Percentiles rank a stretch among this genome's conserved stretches.
These are phyloP conservation scores for Vaccinium myrtillus DNA, from an alignment of 148 eudicot species.

Conservation along the genomic window DNA sequence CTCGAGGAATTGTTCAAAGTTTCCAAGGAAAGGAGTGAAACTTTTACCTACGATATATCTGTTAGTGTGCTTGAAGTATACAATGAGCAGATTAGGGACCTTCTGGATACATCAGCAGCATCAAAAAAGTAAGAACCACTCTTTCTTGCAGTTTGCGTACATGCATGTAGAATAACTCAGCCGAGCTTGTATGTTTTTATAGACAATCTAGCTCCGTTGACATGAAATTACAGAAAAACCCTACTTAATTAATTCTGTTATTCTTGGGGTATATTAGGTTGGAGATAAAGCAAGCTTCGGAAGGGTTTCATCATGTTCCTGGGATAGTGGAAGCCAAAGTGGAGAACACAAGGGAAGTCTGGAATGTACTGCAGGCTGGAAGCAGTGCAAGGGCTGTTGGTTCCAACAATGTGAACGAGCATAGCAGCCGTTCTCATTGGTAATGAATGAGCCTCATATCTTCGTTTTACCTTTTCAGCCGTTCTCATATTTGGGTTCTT, in stretches of 20 bases:
- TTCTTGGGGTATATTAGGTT: slow-evolving; percentile 41
- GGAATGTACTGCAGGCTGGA: slow-evolving; percentile 84
- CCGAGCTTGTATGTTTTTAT: neutral
- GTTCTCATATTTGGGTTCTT: neutral
- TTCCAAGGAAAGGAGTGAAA: slow-evolving; percentile 65
- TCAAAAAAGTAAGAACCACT: slow-evolving; percentile 54
- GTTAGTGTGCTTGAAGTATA: slow-evolving; percentile 97
- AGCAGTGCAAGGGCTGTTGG: slow-evolving; percentile 92
- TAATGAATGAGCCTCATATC: slow-evolving; percentile 16
- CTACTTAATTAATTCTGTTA: neutral
- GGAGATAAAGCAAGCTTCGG: slow-evolving; percentile 87
- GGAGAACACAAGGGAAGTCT: slow-evolving; percentile 62
- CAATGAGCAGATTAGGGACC: slow-evolving; percentile 92
- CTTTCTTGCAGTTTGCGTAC: neutral
- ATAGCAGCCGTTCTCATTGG: slow-evolving; percentile 98
- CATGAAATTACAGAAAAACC: neutral
- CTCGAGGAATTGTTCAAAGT: slow-evolving; percentile 75
- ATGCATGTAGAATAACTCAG: slow-evolving; percentile 3
- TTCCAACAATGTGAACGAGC: slow-evolving; percentile 92
- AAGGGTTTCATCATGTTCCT: slow-evolving; percentile 82
- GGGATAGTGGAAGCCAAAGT: slow-evolving; percentile 91
- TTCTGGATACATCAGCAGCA: slow-evolving; percentile 55
- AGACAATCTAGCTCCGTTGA: neutral
- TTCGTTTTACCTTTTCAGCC: neutral
- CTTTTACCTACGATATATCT: slow-evolving; percentile 58